Base-by-base conservation (phyloP, 305 asterid species). In the Fraxinus xanthoxyloides region DNA sequence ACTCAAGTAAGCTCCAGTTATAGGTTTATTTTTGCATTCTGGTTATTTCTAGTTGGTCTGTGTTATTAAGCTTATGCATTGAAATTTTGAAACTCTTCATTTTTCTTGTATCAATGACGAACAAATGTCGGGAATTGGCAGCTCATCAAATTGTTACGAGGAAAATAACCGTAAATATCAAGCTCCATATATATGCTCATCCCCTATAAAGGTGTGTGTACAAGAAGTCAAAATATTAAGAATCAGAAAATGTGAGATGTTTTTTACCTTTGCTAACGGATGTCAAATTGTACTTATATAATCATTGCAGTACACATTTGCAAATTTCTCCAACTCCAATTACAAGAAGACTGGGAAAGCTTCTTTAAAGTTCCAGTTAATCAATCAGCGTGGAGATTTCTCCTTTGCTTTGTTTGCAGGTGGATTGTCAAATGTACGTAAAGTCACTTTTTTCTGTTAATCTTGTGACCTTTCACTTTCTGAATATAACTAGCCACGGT, bases 381-480 rank as follows among this genome's bases (percentile, higher is more conserved):
- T 95, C 88, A 95, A 95, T 84, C 99, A 95, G 89, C 85, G 98
- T 3, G 91, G 93, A 67, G 98, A 95, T 91, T 95, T 92, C 91
- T 91, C 99, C 59, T 92, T 94, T 79, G 97, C 91, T 6, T 89
- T 95, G 87, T 95, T 95, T 87, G 82, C 94, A 69, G 97, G 97
- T 30, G 99, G 99, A 67, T 85, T 95, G 70, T 87, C 92, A 78
- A 90, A 88, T 82, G 99, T 94, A 85, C 75, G 93, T 80, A 65
- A 77, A 72, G 43, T 78, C 67, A 35, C 63, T 4, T 84, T 40
- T 3, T 56, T 80, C 74, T 67, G 32, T 23, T 8, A 32, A 70
- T 26, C 35, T 6, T 78, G 77, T 70, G 1, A 3, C 80, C 70
- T 40, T 56, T 79, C 10, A 13, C 21, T 65, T 24, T 65, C 73